These are phyloP conservation scores for Cyanidioschyzon merolae DNA, from an alignment of 23 red algal species.

Conservation along the genomic window DNA sequence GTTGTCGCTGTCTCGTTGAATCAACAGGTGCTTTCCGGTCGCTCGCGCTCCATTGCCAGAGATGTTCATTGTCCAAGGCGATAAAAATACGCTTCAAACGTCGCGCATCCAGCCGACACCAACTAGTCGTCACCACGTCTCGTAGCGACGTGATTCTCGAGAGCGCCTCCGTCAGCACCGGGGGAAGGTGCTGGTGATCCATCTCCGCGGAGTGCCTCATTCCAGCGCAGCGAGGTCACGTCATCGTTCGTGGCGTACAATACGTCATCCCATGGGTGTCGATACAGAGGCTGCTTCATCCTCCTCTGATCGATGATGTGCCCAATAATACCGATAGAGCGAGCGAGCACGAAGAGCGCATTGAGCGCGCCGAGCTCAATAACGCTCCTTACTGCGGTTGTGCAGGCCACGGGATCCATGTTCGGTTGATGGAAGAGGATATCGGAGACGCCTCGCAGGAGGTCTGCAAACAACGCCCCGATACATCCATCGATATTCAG, in stretches of 20 bases:
- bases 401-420: constrained; percentile 23
- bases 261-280: constrained; percentile 97
- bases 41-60: no score
- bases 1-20: no score
- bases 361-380: constrained; percentile 92
- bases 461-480: constrained; percentile 82
- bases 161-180: not conserved
- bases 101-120: no score
- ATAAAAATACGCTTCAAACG: no score
- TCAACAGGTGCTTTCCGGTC: no score
- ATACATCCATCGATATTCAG: constrained; percentile 98
- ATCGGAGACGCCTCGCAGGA: constrained; percentile 30
- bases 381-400: constrained; percentile 60
- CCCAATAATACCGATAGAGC: constrained; percentile 92
- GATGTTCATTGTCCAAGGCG: no score
- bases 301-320: constrained; percentile 92
- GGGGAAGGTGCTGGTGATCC: not conserved
- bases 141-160: not conserved
- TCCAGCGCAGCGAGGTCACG: not conserved
- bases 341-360: constrained; percentile 70
- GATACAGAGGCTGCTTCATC: constrained; percentile 95
- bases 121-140: not conserved
- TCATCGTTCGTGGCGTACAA: constrained; percentile 48
- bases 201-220: not conserved
- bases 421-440: constrained; percentile 15